Conservation (phyloP, 1,284 basidiomycete species). For the Ceratorhiza oryzae-sativae region DNA sequence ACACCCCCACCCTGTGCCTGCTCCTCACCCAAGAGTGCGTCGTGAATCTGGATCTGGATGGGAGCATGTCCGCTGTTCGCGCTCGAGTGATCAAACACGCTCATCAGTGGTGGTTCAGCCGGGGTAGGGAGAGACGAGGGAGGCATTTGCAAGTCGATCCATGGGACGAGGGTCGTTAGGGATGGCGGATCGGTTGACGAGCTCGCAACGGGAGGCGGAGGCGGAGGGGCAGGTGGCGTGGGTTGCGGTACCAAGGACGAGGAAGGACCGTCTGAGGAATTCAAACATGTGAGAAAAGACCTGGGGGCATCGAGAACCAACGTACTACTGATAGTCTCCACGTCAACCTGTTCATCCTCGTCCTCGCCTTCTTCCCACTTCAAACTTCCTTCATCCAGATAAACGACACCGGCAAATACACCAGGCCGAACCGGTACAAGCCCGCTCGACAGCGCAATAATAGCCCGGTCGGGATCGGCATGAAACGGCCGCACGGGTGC, state of each 20-base stretch:
- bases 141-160: constrained; percentile 37
- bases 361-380: constrained; percentile 32
- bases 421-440: constrained; percentile 25
- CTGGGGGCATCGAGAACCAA: background rate
- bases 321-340: background rate
- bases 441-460: constrained; percentile 35
- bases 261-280: too few relatives aligned
- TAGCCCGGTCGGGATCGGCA: constrained; percentile 31
- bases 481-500: constrained; percentile 24
- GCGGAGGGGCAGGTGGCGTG: background rate
- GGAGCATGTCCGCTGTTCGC: constrained; percentile 21
- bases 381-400: constrained; percentile 25
- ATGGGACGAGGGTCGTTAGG: constrained; percentile 19
- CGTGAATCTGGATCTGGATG: constrained; percentile 35
- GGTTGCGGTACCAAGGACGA: background rate
- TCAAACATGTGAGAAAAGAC: too few relatives aligned
- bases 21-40: constrained; percentile 22
- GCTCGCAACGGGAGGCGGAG: background rate
- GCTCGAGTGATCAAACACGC: constrained; percentile 35
- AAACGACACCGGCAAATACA: constrained; percentile 28
- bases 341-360: background rate
- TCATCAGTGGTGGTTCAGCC: constrained; percentile 30
- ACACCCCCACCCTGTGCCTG: background rate
- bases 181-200: background rate
- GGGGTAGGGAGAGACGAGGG: constrained; percentile 26